Base-by-base conservation (phyloP, 2,329 filamentous ascomycete species). In the Biscogniauxia mediterranea region DNA sequence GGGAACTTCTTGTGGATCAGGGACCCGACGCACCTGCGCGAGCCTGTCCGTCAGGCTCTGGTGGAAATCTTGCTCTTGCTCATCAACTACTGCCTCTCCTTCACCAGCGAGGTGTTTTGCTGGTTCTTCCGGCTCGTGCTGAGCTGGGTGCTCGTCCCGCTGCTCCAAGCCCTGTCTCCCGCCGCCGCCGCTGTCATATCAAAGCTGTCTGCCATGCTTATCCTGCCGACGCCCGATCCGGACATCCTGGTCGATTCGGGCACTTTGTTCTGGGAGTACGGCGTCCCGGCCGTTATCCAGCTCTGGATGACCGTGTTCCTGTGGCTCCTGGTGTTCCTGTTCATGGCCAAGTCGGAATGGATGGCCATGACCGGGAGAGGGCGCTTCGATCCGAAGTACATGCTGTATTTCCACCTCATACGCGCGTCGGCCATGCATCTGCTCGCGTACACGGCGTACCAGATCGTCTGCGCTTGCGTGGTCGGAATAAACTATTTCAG, bases 381-480 rank as follows among this genome's bases (percentile, higher is more conserved):
- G 7, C 3, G 49, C n/a, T 56, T 46, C 7, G 68, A 70, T 25
- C 59, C 58, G 1, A 58, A 64, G 46, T 64, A 55, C 38, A 56
- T 53, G 19, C 51, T 70, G 4, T 17, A 53, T 5, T 62, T 57
- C 49, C 55, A 66, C 7, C 67, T 72, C 25, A 52, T 69, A 25
- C 65, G 68, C 54, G 68, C 70, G n/a, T 69, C 67, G 0, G 58
- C 64, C 2, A 64, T 68, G 59, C 71, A 72, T 38, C 23, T 72
- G 3, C 2, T 72, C 7, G 61, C 69, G 49, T 69, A 68, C 23
- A 73, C 69, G 17, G 66, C 65, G 1, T 71, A 73, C 53, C 71
- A 73, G 32, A 11, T 70, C 1, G 57, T 63, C 21, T 67, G 60
- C 25, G 38, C 61, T n/a, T 52, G 53, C 21, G 50, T 67, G 13